Base-by-base conservation (phyloP, 2,329 filamentous ascomycete genomes). In the Huntiella bhutanensis region DNA sequence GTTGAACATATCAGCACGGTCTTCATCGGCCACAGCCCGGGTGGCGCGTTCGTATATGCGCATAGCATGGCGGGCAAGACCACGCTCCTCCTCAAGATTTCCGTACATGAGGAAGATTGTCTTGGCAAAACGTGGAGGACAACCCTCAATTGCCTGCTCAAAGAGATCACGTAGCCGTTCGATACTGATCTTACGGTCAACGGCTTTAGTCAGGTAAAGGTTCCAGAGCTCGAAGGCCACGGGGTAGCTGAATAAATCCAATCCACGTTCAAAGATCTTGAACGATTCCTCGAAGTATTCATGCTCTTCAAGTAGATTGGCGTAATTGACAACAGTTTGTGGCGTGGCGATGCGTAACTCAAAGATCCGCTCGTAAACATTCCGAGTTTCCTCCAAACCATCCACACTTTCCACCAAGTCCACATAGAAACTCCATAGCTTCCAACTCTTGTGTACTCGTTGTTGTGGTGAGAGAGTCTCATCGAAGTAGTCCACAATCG, bases 181-280 rank as follows among this genome's bases (percentile, higher is more conserved):
- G 55, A 98, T 95, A 48, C 84, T 80, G 58, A 96, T 93, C 62
- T 93, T 91, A 48, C 91, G 82, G 59, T 95, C 86, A 16, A 96
- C 87, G 0, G 91, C 91, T 63, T 98, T 98, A 46, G 86, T 95
- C 47, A 98, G 74, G 61, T 98, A 98, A 6, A 98, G 65, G 55
- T 98, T 98, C 92, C 91, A 98, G 16, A 98, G 70, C 66, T 98
- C 91, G 60, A 98, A 98, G 12, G 91, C 91, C 13, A 96, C 88
- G 0, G 91, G 91, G 57, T 96, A 98, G 60, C 79, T 93, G 70
- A 98, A 98, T n/a, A 98, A 77, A 60, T 98, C 91, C 34, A 98
- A 69, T 2, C 91, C 91, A 51, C 91, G 78, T 63, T 98, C 91
- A 60, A 93, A 98, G 41, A 96, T 71, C 64, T 96, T 96, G 76